Evolutionary conservation across 805 yeast genomes (phyloP).

Genomic region (Ogataea pini): DNA sequence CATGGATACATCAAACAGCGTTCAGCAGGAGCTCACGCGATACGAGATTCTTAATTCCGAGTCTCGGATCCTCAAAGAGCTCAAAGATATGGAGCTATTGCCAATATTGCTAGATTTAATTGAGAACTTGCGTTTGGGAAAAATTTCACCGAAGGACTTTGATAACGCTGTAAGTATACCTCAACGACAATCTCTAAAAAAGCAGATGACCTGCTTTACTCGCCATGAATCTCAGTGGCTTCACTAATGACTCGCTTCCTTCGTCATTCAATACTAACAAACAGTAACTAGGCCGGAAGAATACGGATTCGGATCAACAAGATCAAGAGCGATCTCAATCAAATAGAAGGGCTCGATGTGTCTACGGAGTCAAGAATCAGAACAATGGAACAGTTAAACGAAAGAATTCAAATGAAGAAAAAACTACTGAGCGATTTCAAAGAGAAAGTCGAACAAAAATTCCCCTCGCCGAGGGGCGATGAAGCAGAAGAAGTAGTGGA

Average conservation of each 20-base stretch:
- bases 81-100: constrained; percentile 38
- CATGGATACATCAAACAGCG: constrained; percentile 13
- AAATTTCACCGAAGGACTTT: constrained; percentile 43
- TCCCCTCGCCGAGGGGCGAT: background rate
- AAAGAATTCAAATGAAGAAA: constrained; percentile 33
- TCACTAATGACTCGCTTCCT: too few species aligned
- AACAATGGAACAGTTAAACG: constrained; percentile 36
- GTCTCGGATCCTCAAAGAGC: constrained; percentile 30
- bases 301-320: constrained; percentile 43
- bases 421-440: constrained; percentile 26
- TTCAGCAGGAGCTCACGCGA: constrained; percentile 19
- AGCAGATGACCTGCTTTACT: too few species aligned
- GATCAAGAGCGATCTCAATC: constrained; percentile 38
- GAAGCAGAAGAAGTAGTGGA: background rate
- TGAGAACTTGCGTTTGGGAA: constrained; percentile 41
- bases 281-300: constrained; percentile 39
- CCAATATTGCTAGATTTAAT: constrained; percentile 43
- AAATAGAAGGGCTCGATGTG: constrained; percentile 47
- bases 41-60: constrained; percentile 24
- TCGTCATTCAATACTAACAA: too few species aligned
- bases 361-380: constrained; percentile 39
- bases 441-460: constrained; percentile 18
- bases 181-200: too few species aligned
- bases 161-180: constrained; percentile 43
- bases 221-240: too few species aligned